Percentiles rank a stretch among this genome's conserved stretches.
phyloP scores from a whole-genome alignment of 2,329 filamentous ascomycete genomes.

The Sclerotiophoma versabilis region DNA sequence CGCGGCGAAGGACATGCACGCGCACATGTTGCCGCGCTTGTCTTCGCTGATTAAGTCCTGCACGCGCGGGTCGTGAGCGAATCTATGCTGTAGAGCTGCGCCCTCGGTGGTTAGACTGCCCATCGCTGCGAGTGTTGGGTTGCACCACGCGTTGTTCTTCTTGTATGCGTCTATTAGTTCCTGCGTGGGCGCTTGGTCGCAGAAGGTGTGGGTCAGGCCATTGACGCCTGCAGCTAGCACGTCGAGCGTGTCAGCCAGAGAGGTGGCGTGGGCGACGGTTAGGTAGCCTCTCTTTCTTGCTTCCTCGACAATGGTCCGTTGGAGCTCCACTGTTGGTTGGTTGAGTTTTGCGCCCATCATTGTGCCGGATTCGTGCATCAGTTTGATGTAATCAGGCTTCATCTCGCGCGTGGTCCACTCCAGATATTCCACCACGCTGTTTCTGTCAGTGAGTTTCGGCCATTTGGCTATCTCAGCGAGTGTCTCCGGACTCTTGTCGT shows the following conservation, averaged over 20 bases:
- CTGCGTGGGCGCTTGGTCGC: slow-evolving; percentile 49
- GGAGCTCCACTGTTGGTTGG: slow-evolving; percentile 54
- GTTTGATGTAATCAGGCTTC: slow-evolving; percentile 58
- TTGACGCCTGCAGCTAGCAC: slow-evolving; percentile 53
- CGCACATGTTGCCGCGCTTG: slow-evolving; percentile 48
- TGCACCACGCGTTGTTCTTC: slow-evolving; percentile 52
- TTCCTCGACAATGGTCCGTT: slow-evolving; percentile 54
- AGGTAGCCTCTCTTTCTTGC: slow-evolving; percentile 47
- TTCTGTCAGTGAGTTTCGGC: slow-evolving; percentile 54
- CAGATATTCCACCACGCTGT: slow-evolving; percentile 54
- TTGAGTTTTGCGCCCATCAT: slow-evolving; percentile 48
- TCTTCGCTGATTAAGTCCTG: slow-evolving; percentile 44
- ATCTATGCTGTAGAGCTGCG: slow-evolving; percentile 47
- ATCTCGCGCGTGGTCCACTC: slow-evolving; percentile 50
- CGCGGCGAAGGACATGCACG: slow-evolving; percentile 51
- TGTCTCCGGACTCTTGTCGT: slow-evolving; percentile 48
- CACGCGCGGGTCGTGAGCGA: slow-evolving; percentile 51
- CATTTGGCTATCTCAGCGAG: slow-evolving; percentile 53
- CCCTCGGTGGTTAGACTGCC: slow-evolving; percentile 53
- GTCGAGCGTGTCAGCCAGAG: slow-evolving; percentile 51
- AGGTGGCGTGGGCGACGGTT: slow-evolving; percentile 52
- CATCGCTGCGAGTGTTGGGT: slow-evolving; percentile 52
- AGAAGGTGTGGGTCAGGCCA: slow-evolving; percentile 55
- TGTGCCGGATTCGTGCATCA: slow-evolving; percentile 59
- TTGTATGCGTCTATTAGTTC: slow-evolving; percentile 53